These are phyloP conservation scores for Globisporangium okanoganense DNA, from an alignment of 352 stramenopile species.

Conservation along the genomic window DNA sequence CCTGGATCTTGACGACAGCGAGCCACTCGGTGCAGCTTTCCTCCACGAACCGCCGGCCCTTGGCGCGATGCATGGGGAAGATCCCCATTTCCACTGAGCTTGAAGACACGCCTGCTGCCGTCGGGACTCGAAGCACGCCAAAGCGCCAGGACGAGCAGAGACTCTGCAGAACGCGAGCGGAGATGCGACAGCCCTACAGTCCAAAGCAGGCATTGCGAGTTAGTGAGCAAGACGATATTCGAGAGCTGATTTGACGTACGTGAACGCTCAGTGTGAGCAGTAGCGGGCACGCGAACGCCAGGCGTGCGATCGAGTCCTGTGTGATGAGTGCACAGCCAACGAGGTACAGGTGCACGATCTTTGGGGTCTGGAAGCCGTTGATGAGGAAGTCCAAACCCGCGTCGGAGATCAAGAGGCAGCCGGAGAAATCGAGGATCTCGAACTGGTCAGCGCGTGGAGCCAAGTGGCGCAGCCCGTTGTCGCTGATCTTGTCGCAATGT, in stretches of 20 bases:
- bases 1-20: slow-evolving; percentile 60
- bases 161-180: slow-evolving; percentile 50
- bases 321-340: slow-evolving; percentile 54
- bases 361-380: slow-evolving; percentile 48
- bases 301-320: slow-evolving; percentile 52
- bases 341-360: slow-evolving; percentile 54
- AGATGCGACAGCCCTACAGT: slow-evolving; percentile 50
- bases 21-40: slow-evolving; percentile 50
- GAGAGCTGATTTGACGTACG: slow-evolving; percentile 5
- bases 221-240: not conserved
- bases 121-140: slow-evolving; percentile 37
- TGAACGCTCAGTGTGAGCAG: slow-evolving; percentile 67
- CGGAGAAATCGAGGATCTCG: slow-evolving; percentile 57
- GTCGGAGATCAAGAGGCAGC: slow-evolving; percentile 52
- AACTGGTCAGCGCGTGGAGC: slow-evolving; percentile 51
- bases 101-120: slow-evolving; percentile 15
- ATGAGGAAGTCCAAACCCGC: slow-evolving; percentile 43
- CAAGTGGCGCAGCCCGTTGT: slow-evolving; percentile 52
- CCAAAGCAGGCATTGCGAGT: not conserved
- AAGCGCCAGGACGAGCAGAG: slow-evolving; percentile 69
- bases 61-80: slow-evolving; percentile 64
- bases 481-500: slow-evolving; percentile 60
- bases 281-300: slow-evolving; percentile 61
- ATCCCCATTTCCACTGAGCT: slow-evolving; percentile 40
- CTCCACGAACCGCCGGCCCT: slow-evolving; percentile 59